Percentiles rank a stretch among this genome's conserved stretches.
Conservation (phyloP, 176 grass and related monocot genomes). For the Typha latifolia region DNA sequence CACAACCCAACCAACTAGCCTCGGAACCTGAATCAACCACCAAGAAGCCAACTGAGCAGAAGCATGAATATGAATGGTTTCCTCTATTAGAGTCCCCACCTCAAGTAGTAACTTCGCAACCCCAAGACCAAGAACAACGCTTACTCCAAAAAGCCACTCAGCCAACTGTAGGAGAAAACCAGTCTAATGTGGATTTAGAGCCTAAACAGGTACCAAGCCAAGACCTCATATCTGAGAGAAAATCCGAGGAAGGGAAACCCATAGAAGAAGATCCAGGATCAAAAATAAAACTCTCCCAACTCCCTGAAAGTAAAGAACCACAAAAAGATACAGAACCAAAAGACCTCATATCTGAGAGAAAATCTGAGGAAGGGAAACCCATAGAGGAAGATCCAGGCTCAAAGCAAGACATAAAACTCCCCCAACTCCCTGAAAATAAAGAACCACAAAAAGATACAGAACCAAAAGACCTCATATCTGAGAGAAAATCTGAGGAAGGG, state of each 20-base stretch:
- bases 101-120: neutral
- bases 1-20: constrained; percentile 1
- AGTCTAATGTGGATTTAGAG: constrained; percentile 7
- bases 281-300: neutral
- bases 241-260: constrained; percentile 3
- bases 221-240: neutral
- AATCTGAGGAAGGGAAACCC: constrained; percentile 5
- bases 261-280: neutral
- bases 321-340: constrained; percentile 1
- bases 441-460: neutral
- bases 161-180: neutral
- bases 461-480: constrained; percentile 3
- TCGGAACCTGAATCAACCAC: neutral
- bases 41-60: constrained; percentile 14
- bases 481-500: constrained; percentile 8
- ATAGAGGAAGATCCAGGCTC: neutral
- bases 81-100: neutral
- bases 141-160: neutral
- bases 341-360: neutral
- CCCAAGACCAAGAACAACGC: constrained; percentile 3
- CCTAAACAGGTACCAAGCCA: constrained; percentile 9
- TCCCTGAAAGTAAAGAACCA: neutral
- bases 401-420: neutral
- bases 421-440: neutral
- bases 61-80: neutral